Evolutionary conservation across 257 asterid genomes (phyloP).

Genomic region (Solanum commersonii): DNA sequence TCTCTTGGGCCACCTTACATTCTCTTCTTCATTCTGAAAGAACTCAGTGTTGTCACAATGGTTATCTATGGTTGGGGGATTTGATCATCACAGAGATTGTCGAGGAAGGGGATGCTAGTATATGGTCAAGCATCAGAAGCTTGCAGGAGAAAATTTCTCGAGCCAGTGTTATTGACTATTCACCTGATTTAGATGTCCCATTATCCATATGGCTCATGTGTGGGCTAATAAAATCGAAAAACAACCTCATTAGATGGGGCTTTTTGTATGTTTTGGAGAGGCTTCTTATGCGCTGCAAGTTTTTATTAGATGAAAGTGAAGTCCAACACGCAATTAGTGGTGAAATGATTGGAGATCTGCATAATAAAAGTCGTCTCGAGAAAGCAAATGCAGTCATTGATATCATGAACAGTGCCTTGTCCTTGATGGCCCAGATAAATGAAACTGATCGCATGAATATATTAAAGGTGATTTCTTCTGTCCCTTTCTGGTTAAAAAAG

Average conservation of each 20-base stretch:
- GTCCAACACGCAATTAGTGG: conserved; percentile 45
- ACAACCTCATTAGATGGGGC: conserved; percentile 71
- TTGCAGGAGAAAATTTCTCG: conserved; percentile 67
- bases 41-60: conserved; percentile 73
- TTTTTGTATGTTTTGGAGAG: conserved; percentile 88
- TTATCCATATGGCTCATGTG: conserved; percentile 93
- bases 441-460: conserved; percentile 96
- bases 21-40: conserved; percentile 97
- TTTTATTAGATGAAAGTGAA: conserved; percentile 95
- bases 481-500: neutral
- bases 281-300: conserved; percentile 90
- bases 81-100: conserved; percentile 80
- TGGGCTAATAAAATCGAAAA: conserved; percentile 85
- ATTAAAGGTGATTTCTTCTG: conserved; percentile 50
- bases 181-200: conserved; percentile 65
- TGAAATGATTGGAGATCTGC: conserved; percentile 41
- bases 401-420: conserved; percentile 87
- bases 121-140: conserved; percentile 62
- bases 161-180: conserved; percentile 77
- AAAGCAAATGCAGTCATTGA: conserved; percentile 92
- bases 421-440: conserved; percentile 88
- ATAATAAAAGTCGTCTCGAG: conserved; percentile 65
- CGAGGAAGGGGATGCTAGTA: conserved; percentile 53
- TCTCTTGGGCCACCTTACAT: conserved; percentile 87
- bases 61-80: conserved; percentile 95